Conservation (phyloP, 1,139 yeast species). For the Debaryomyces fabryi region DNA sequence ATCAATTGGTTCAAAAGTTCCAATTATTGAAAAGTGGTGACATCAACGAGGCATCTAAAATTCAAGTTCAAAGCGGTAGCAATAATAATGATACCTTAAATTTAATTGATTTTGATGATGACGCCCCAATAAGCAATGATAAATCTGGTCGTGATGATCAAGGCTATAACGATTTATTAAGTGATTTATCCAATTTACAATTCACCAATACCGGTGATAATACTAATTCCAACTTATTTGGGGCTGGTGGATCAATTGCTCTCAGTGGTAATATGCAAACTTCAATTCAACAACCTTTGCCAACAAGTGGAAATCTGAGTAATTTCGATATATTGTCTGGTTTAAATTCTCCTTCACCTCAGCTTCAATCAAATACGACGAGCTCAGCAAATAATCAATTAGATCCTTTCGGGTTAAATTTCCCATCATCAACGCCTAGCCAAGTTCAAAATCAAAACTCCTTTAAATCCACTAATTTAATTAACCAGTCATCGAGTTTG, state of each 20-base stretch:
- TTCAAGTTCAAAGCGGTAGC: slow-evolving; percentile 44
- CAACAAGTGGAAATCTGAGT: slow-evolving; percentile 10
- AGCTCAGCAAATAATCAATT: slow-evolving; percentile 21
- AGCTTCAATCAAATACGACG: slow-evolving; percentile 45
- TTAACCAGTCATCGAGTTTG: slow-evolving; percentile 52
- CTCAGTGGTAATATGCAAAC: slow-evolving; percentile 29
- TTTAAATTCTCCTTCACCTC: slow-evolving; percentile 51
- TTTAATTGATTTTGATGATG: slow-evolving; percentile 77
- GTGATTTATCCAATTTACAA: slow-evolving; percentile 68
- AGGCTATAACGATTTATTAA: slow-evolving; percentile 66
- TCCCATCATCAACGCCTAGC: slow-evolving; percentile 44
- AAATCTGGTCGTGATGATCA: slow-evolving; percentile 43
- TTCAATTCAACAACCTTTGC: slow-evolving; percentile 16
- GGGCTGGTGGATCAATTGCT: slow-evolving; percentile 49
- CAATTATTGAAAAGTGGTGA: slow-evolving; percentile 68
- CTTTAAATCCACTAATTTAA: slow-evolving; percentile 22
- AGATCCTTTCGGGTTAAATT: slow-evolving; percentile 57
- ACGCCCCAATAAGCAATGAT: slow-evolving; percentile 39
- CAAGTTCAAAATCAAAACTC: slow-evolving; percentile 26
- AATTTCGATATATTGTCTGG: slow-evolving; percentile 47
- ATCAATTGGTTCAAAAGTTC: slow-evolving; percentile 69
- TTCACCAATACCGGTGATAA: slow-evolving; percentile 38
- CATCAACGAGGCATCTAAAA: slow-evolving; percentile 58
- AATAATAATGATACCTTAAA: slow-evolving; percentile 49
- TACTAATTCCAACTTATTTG: slow-evolving; percentile 46